Evolutionary conservation across 805 yeast genomes (phyloP), one percentile per base, ranked within the genome.

Genomic region (Metschnikowia colocasiae): DNA sequence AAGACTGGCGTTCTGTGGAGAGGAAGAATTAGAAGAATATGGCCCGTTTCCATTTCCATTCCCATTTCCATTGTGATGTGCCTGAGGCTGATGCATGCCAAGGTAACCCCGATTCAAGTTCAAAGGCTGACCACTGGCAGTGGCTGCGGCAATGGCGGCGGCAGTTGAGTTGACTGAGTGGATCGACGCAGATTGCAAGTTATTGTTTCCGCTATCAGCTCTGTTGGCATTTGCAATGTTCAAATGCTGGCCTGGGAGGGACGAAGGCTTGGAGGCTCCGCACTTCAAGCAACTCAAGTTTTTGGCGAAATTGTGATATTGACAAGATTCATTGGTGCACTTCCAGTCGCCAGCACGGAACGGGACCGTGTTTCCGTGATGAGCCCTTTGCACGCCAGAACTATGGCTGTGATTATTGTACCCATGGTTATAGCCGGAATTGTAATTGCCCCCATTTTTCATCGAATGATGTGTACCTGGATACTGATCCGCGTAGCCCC

Each of bases 331-430:
- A 53, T 79, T 81, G 23, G 79, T 73, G 71, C 97, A 91, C 65
- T 89, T 90, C 97, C 97, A 91, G 67, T 90, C 97, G 44, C 97
- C 97, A 2, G 97, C 97, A 58, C 97, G 78, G 67, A 91, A 91
- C 26, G 97, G 96, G n/a, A 91, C 95, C 57, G 80, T 76, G 45
- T 67, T 68, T 36, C 70, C 63, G 47, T 61, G 59, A 44, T 58
- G 60, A 6, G 48, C 34, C n/a, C 61, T 46, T 12, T 43, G 50
- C 36, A 43, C 51, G 15, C 45, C 53, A 19, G 50, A 48, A 40
- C 46, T 51, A 40, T 52, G 51, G 47, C 42, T 39, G 36, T 49
- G 49, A 44, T 56, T 53, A 31, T 40, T 46, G 51, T 46, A 54
- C 55, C 48, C 46, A 55, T 47, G 52, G 42, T 48, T 34, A 44